Evolutionary conservation across 768 basidiomycete species (phyloP).

Genomic region (Xanthoconium stramineum): DNA sequence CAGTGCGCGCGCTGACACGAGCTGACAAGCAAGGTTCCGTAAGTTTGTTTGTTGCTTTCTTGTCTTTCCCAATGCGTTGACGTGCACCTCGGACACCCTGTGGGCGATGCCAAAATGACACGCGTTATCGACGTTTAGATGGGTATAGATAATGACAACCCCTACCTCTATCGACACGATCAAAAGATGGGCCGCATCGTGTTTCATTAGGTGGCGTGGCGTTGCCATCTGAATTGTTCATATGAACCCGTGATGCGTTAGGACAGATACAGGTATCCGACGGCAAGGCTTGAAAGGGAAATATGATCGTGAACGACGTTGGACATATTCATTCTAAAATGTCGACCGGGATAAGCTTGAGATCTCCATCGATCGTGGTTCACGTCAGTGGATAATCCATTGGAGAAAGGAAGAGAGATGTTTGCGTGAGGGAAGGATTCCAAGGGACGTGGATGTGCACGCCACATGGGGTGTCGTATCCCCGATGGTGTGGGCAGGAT

Average conservation of each 20-base stretch:
- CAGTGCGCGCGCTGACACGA: not conserved
- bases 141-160: not conserved
- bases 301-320: not conserved
- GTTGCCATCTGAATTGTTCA: not conserved
- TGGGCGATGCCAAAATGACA: not conserved
- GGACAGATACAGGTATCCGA: not conserved
- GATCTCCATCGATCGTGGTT: not conserved
- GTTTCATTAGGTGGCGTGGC: constrained; percentile 4
- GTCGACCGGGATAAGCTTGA: not conserved
- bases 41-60: not conserved
- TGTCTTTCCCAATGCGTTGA: not conserved
- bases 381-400: not conserved
- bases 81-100: constrained; percentile 10
- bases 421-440: not conserved
- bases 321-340: not conserved
- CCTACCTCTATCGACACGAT: not conserved
- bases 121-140: not conserved
- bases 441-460: not conserved
- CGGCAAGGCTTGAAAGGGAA: not conserved
- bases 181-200: not conserved
- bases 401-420: too few species aligned
- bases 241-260: not conserved
- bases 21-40: constrained; percentile 1
- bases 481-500: not conserved
- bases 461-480: too few species aligned